Base-by-base conservation (phyloP, 2,329 filamentous ascomycete species). In the Phymatotrichopsis omnivora region DNA sequence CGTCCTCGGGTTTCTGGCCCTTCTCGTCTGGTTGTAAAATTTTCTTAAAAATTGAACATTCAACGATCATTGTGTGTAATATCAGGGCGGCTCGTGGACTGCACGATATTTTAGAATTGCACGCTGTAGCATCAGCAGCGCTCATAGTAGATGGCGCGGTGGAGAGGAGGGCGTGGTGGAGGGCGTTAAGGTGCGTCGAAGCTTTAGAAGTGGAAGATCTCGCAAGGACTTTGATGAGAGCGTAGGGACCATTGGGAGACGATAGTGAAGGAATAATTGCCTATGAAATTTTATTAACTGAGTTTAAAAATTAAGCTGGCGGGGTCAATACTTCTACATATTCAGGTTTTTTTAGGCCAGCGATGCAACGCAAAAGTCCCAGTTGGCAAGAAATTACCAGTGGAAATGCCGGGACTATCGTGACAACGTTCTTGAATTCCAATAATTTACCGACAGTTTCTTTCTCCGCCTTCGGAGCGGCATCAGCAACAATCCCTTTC, bases 331-430 rank as follows among this genome's bases (percentile, higher is more conserved):
- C 54, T 32, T 56, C 52, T 14, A 53, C 41, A 11, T 48, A n/a
- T 22, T 49, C 52, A 30, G 46, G 46, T 30, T 40, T 49, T 16
- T 50, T 54, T 40, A 56, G 22, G 37, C 54, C 54, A 33, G 33
- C 36, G n/a, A 56, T 42, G 36, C 52, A 56, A 14, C 50, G 43
- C 17, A 56, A 30, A 34, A 56, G 40, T 19, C 46, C 50, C 20
- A 56, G 29, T 24, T 56, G 54, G 30, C 41, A 53, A 8, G 37
- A 41, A 30, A 53, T 50, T 30, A 51, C 50, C 16, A 55, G 32
- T 22, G 50, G 46, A 25, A 53, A 43, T 6, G 45, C 50, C 23
- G 39, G n/a, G 19, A 22, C 27, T 11, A 47, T 36, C 7, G 27
- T 17, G 17, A 39, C 24, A 14, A 56, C 43, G 24, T 46, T 14